Evolutionary conservation across 805 yeast species (phyloP).

Genomic region (Saccharomycopsis lassenensis): DNA sequence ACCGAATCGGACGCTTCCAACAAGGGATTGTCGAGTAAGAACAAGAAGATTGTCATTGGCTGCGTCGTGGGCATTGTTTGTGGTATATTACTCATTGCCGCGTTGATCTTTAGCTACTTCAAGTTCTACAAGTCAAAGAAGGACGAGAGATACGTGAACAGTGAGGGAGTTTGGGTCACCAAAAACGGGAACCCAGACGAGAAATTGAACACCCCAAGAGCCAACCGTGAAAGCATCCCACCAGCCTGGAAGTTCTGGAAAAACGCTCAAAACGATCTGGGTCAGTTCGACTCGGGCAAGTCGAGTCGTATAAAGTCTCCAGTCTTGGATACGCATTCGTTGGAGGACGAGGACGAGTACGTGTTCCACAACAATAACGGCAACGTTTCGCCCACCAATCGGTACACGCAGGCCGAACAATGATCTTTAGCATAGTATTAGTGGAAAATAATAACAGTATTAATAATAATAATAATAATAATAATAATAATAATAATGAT

Average conservation of each 20-base stretch:
- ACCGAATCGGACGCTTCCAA: conserved; percentile 18
- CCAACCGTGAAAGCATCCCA: neutral
- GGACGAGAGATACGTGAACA: conserved; percentile 17
- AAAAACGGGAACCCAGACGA: conserved; percentile 18
- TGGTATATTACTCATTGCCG: conserved; percentile 38
- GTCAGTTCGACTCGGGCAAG: neutral
- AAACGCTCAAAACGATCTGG: conserved; percentile 2
- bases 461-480: too few relatives aligned
- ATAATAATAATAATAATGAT: too few relatives aligned
- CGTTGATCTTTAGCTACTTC: conserved; percentile 23
- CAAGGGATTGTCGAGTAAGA: conserved; percentile 37
- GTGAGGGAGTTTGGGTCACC: conserved; percentile 19
- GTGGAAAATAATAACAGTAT: too few relatives aligned
- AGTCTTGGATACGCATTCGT: conserved; percentile 1
- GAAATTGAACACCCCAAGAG: conserved; percentile 4
- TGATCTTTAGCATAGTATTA: too few relatives aligned
- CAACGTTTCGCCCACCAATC: conserved; percentile 4
- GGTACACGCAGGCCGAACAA: conserved; percentile 11
- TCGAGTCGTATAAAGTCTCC: conserved; percentile 2
- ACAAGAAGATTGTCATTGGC: conserved; percentile 50
- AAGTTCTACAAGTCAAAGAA: conserved; percentile 12
- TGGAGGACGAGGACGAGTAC: conserved; percentile 10
- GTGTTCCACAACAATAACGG: conserved; percentile 4
- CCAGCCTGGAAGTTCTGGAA: conserved; percentile 8
- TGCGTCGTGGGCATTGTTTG: conserved; percentile 65